A percentile compares a stretch with the other conserved stretches of the same genome.
phyloP scores from a whole-genome alignment of 257 asterid species.

The Verbena officinalis region DNA sequence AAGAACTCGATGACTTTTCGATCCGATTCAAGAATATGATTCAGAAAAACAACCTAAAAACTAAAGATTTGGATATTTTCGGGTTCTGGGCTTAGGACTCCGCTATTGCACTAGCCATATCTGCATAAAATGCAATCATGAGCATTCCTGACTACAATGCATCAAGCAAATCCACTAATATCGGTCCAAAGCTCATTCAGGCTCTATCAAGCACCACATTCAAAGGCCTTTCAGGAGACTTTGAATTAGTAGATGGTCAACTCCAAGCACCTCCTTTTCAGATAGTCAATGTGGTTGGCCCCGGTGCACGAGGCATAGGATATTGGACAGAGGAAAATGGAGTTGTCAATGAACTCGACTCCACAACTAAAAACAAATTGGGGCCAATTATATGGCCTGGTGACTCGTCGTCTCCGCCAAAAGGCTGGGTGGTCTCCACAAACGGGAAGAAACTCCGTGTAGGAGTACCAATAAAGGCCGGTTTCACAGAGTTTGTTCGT shows the following conservation, averaged over 20 bases:
- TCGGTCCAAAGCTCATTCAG: slow-evolving; percentile 37
- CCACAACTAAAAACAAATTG: slow-evolving; percentile 19
- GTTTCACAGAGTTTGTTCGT: slow-evolving; percentile 43
- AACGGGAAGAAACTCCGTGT: slow-evolving; percentile 44
- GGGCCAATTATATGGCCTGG: slow-evolving; percentile 54
- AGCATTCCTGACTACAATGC: slow-evolving; percentile 8
- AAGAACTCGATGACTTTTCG: slow-evolving; percentile 11
- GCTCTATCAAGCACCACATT: slow-evolving; percentile 35
- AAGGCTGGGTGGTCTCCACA: slow-evolving; percentile 61
- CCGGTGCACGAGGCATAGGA: slow-evolving; percentile 32
- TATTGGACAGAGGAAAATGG: slow-evolving; percentile 44
- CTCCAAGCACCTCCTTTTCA: slow-evolving; percentile 43
- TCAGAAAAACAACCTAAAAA: neutral
- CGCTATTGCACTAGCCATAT: slow-evolving; percentile 33
- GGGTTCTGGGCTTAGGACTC: slow-evolving; percentile 26
- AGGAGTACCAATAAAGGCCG: slow-evolving; percentile 46
- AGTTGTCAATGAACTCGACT: slow-evolving; percentile 27
- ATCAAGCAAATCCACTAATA: neutral
- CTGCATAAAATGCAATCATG: slow-evolving; percentile 29
- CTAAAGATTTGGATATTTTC: slow-evolving; percentile 6
- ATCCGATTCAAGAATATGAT: slow-evolving; percentile 1
- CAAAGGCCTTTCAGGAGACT: slow-evolving; percentile 46
- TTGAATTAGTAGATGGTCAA: slow-evolving; percentile 36
- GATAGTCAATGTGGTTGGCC: slow-evolving; percentile 46
- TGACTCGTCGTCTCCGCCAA: slow-evolving; percentile 31